Evolutionary conservation across 768 basidiomycete species (phyloP), one percentile per base, ranked within the genome.

Genomic region (Tricholoma flavovirens): DNA sequence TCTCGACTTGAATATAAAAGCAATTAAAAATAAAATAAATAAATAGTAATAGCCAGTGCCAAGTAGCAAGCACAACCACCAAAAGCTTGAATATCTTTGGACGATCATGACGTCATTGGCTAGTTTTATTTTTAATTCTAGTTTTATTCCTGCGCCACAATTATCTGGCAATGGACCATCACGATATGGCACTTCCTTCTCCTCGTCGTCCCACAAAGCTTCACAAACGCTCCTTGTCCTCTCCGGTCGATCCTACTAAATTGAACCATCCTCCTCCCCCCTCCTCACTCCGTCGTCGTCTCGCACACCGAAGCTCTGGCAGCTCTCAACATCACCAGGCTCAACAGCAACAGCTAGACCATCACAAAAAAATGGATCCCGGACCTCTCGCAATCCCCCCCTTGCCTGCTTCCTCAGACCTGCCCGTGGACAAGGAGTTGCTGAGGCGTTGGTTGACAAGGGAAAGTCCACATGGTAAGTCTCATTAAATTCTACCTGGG

Each of bases 391-490:
- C 53, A 7, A 60, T 62, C 1, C 61, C 61, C 17, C 61, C 61
- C 14, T 49, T 56, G 9, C 61, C 56, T 12, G 56, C 50, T 17
- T 52, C 40, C 12, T 62, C 61, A 10, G 57, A 58, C 51, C 46
- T 60, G 7, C 55, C 55, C 3, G 42, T 56, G 9, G 61, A 62
- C 50, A 62, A 54, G 33, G 61, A 62, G 51, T 50, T 60, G n/a
- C 38, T 62, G 32, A 54, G 60, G 54, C 59, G 59, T 15, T 62
- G 61, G 61, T 50, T 56, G 9, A 53, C 58, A 30, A 59, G 33
- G 51, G 50, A 56, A 35, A 51, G n/a, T 11, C 35, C 56, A 8
- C 55, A 53, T 19, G 56, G 56, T 56, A 50, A 29, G 59, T 49
- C 9, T 38, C 24, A n/a, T 15, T 17, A 30, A 24, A 4, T n/a